Evolutionary conservation across 495 filamentous ascomycete genomes (phyloP), one percentile per base, ranked within the genome.

Genomic region (Podospora pseudopauciseta): DNA sequence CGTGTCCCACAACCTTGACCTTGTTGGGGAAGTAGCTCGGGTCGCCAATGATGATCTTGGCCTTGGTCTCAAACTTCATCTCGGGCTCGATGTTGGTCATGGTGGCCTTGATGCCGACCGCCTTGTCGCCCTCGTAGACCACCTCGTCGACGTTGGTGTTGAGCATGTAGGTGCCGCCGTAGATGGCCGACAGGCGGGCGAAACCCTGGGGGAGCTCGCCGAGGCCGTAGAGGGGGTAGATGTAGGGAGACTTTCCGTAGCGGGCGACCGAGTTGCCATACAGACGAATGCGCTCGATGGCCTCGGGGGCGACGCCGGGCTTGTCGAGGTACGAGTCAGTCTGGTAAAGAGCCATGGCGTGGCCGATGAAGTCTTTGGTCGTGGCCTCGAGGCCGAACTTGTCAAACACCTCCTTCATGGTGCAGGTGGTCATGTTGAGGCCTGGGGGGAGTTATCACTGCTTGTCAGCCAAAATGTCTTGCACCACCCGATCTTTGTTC

Each of bases 131-230:
- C 65, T 90, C 89, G 76, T 94, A 97, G 27, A 91, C 75, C 63
- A 99, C 82, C 82, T 98, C 94, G 70, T 97, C 90, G 59, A 99
- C 86, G 65, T 85, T 87, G 66, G 95, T 97, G 84, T 98, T 98
- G 73, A 99, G 89, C 92, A 98, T 98, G 81, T 99, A 98, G 19
- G 95, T 98, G 72, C 96, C 96, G 71, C 96, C 96, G 77, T 98
- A 97, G 80, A 98, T 97, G 75, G 95, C 95, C 13, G 93, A 97
- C 44, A 98, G 85, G 76, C 96, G 94, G 60, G 95, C 96, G 77
- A 99, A 99, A 65, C 96, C 94, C 84, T 99, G 96, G 28, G 95
- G 95, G 49, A 99, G 88, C 82, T 99, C 95, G 74, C 96, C 95
- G 26, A 99, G 87, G 67, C 95, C 95, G 80, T 99, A 97, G 15